Evolutionary conservation across 306 rosid genomes (phyloP), one percentile per base, ranked within the genome.

Genomic region (Boehmeria nivea): DNA sequence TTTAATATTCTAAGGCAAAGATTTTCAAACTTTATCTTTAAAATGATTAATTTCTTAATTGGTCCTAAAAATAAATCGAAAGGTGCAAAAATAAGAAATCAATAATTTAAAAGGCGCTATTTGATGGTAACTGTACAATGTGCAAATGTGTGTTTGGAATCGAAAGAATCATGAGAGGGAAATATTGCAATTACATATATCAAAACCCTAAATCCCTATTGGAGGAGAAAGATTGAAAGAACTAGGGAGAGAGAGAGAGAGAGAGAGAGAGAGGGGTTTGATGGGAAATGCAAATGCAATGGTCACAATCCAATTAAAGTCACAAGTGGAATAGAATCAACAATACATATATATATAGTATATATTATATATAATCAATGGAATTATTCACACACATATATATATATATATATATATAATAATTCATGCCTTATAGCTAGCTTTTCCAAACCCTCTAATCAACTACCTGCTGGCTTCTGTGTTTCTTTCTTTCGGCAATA

Each of bases 281-380:
- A 56, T 37, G 47, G 66, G 38, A 37, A 56, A 66, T 66, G 22
- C 23, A 48, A 65, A 65, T 55, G 22, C 21, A 28, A 25, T 0
- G 43, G 64, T 65, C 57, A 26, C 40, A 24, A 24, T 56, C 57
- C 51, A 21, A 34, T 48, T 22, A 34, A 54, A 56, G 49, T 23
- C 60, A 31, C 43, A 17, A 33, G 53, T 53, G 7, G 14, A 46
- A 56, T 36, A 38, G 28, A 18, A 3, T 20, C 33, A 51, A 18
- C 2, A 16, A 43, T 18, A 43, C 48, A 43, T 17, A 43, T 5
- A 15, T 9, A 4, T 10, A 8, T 7, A 44, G 22, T 31, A 31
- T 31, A 31, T 31, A 31, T 31, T 10, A 31, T 31, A 31, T 4
- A 31, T 4, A 31, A 31, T 4, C 5, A 31, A 31, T 2, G 1